These are phyloP conservation scores for Podospora tetraspora DNA, from an alignment of 495 filamentous ascomycete genomes.

Conservation along the genomic window DNA sequence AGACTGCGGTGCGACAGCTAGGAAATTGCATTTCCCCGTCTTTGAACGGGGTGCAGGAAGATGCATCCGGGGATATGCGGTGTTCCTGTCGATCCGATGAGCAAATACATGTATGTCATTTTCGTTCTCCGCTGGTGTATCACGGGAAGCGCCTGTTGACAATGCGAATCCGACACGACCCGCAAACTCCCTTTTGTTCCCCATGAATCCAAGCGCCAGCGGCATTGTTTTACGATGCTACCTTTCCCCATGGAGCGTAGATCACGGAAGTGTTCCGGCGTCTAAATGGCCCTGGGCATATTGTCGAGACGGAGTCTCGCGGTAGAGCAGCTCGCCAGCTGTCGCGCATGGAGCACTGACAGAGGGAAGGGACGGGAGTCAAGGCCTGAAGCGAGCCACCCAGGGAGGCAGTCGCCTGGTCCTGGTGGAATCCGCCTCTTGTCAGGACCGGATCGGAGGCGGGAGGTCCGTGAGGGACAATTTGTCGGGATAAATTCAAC, in stretches of 20 bases:
- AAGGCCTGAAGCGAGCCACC: background rate
- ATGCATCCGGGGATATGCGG: background rate
- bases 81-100: background rate
- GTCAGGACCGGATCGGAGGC: constrained; percentile 4
- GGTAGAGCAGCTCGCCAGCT: background rate
- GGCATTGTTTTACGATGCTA: background rate
- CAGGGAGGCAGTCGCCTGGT: background rate
- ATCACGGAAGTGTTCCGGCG: background rate
- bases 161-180: background rate
- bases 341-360: background rate
- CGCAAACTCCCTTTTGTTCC: background rate
- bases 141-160: background rate
- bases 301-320: background rate
- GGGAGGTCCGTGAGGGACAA: constrained; percentile 1
- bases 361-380: background rate
- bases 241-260: background rate
- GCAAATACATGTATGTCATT: background rate
- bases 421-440: background rate
- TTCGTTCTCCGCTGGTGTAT: background rate
- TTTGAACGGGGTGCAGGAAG: background rate
- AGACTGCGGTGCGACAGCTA: background rate
- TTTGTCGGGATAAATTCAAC: constrained; percentile 8
- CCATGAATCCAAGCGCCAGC: background rate
- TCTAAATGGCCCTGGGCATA: background rate
- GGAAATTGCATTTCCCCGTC: too few relatives aligned